Base-by-base conservation (phyloP, 208 protist genomes). In the Acanthamoeba culbertsoni region DNA sequence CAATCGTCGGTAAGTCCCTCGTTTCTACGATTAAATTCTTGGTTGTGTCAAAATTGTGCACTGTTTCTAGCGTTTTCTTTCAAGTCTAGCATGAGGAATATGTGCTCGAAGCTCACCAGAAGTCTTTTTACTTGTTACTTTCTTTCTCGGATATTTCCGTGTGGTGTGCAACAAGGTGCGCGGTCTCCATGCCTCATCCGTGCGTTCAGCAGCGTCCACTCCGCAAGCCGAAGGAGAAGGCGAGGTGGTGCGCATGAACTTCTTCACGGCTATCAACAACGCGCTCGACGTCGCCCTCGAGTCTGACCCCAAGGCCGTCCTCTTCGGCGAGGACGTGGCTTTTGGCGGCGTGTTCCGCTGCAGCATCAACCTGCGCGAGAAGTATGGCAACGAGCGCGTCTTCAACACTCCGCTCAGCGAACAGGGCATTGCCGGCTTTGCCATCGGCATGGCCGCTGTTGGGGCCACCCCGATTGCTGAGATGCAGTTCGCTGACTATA, bases 401-500 rank as follows among this genome's bases (percentile, higher is more conserved):
- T 99, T 99, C 95, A 99, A 99, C 95, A 99, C 98, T 5, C 98
- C 99, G 33, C 95, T 99, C 10, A 98, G 96, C 59, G 98, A 99
- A 95, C 99, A 99, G 95, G 99, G 95, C 35, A 99, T 99, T 82
- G 98, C 98, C 5, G 99, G 98, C 42, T 99, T 99, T 95, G 98
- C 97, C n/a, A 98, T 99, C 92, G 99, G 99, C 93, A 96, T 98
- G 84, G 97, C 97, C 26, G 94, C 97, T 18, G 62, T 96, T 33
- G 98, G 98, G 23, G 59, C 62, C 40, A 98, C 96, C 7, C 97
- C 99, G 37, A 99, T 99, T 48, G 99, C 99, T 12, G 98, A 99
- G 95, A 98, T 99, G 53, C 99, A 99, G 95, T 99, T 99, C 95
- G 98, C 99, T 6, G 99, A 99, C 96, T 99, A 99, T 96, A 99